Percentiles rank a stretch among this genome's conserved stretches.
Conservation (phyloP, 2,329 filamentous ascomycete species). For the Chalaropsis ovoidea region DNA sequence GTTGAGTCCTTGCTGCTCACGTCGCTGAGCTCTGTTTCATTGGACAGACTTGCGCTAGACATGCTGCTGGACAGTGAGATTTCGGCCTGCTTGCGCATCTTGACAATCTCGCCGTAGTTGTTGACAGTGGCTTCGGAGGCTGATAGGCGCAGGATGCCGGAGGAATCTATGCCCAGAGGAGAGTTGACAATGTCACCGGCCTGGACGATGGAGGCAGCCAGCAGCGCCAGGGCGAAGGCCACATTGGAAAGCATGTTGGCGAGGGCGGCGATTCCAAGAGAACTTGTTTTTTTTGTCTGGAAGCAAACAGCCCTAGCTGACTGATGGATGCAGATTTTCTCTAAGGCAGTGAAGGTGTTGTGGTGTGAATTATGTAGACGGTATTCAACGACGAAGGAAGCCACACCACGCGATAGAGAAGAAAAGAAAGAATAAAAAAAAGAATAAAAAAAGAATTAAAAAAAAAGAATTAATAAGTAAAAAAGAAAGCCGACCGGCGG, state of each 20-base stretch:
- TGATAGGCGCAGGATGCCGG: constrained; percentile 20
- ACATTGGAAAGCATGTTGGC: constrained; percentile 25
- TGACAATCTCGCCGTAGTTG: constrained; percentile 24
- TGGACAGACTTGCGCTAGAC: not conserved
- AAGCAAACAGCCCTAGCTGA: not conserved
- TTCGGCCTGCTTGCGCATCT: constrained; percentile 15
- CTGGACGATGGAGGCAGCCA: constrained; percentile 24
- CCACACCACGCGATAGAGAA: not conserved
- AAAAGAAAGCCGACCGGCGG: constrained; percentile 22
- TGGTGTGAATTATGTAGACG: not conserved
- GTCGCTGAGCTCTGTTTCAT: constrained; percentile 6
- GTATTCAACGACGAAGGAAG: not conserved
- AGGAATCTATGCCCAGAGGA: constrained; percentile 10
- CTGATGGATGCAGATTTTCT: not conserved
- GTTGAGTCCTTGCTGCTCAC: constrained; percentile 17
- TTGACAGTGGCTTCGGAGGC: constrained; percentile 23
- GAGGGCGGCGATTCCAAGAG: not conserved
- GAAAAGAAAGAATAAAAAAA: constrained; percentile 9
- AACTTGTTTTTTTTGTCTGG: not conserved
- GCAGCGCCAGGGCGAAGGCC: constrained; percentile 22
- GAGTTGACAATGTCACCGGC: constrained; percentile 19
- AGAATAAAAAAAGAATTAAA: constrained; percentile 12
- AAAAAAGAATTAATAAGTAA: constrained; percentile 13
- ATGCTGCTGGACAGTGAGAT: not conserved
- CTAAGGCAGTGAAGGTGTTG: not conserved